Conservation (phyloP, 805 yeast genomes). For the Kuraishia hungarica region DNA sequence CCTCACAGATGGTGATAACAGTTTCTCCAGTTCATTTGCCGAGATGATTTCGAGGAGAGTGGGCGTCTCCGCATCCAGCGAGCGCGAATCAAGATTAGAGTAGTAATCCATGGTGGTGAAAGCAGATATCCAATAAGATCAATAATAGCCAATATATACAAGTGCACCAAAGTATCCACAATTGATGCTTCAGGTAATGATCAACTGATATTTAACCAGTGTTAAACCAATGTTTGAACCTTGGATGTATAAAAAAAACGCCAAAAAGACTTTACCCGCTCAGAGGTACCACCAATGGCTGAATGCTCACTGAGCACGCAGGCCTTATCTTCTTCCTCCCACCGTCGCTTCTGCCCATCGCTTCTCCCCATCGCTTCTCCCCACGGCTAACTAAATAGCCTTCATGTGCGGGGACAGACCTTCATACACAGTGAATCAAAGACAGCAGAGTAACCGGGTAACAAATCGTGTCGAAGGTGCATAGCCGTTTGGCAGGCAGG, state of each 20-base stretch:
- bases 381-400: not conserved
- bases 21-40: constrained; percentile 64
- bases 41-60: constrained; percentile 86
- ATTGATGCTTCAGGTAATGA: too few relatives aligned
- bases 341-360: not conserved
- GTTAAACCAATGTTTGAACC: too few relatives aligned
- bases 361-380: not conserved
- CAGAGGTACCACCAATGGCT: too few relatives aligned
- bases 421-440: not conserved
- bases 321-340: not conserved
- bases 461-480: not conserved
- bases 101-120: constrained; percentile 62
- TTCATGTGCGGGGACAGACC: not conserved
- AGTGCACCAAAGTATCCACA: too few relatives aligned
- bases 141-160: too few relatives aligned
- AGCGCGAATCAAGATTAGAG: constrained; percentile 69
- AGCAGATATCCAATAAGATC: not conserved
- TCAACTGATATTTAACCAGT: too few relatives aligned
- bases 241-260: too few relatives aligned
- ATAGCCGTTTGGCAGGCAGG: not conserved
- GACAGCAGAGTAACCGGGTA: not conserved
- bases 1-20: constrained; percentile 76
- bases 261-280: too few relatives aligned
- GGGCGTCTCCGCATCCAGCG: constrained; percentile 68
- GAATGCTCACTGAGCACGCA: not conserved